Base-by-base conservation (phyloP, 768 basidiomycete species). In the Trametes villosa region DNA sequence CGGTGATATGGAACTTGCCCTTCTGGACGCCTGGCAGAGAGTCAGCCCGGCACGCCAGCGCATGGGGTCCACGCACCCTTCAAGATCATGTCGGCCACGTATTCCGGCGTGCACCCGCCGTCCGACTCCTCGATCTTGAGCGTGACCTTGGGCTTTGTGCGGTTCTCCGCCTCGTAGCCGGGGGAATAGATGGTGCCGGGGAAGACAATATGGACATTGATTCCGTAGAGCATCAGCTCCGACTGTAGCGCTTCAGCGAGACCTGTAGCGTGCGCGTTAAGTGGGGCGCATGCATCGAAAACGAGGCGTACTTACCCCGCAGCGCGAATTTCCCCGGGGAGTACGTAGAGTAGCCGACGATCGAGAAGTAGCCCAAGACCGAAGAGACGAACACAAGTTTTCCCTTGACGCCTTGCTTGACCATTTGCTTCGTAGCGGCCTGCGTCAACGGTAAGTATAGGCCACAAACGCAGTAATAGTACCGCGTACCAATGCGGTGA, bases 261-360 rank as follows among this genome's bases (percentile, higher is more conserved):
- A 15, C 89, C 93, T 94, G 68, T 9, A 11, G 17, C 34, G 12
- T 2, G 38, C n/a, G 33, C 22, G 26, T 40, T 40, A 22, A 31
- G 11, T 9, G 13, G 15, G 31, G 41, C 18, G 22, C 20, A 24
- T 17, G 27, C 3, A 22, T 12, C 9, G 12, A n/a, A n/a, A n/a
- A n/a, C n/a, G n/a, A n/a, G n/a, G n/a, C 41, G 17, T 18, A 62
- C 75, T 42, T 64, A 93, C 94, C 94, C 75, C 92, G 77, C 7
- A 96, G 71, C 9, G 95, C 95, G 66, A 91, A 89, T 70, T 96
- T 96, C 11, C 86, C 88, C 0, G 94, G 92, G 0, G 90, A 78
- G 72, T 96, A 96, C 1, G 86, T 83, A 1, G 88, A 79, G 66
- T 87, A 96, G 0, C 95, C 94, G 3, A 90, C 75, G 55, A 94